Evolutionary conservation across 768 basidiomycete species (phyloP).

Genomic region (Tylopilus felleus): DNA sequence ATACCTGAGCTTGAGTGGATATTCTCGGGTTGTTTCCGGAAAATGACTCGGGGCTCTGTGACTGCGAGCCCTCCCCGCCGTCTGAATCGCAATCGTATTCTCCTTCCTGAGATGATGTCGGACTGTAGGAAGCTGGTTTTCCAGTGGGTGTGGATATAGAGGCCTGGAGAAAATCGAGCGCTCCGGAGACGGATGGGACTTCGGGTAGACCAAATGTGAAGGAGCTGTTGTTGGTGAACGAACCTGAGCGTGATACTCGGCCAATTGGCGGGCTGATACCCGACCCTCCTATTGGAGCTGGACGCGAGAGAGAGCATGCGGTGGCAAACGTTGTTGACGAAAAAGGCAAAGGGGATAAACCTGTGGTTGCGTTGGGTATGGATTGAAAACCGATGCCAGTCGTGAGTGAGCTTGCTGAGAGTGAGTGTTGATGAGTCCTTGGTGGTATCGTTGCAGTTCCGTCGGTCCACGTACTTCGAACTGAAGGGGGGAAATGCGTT

Average conservation of each 20-base stretch:
- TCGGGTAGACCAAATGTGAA: constrained; percentile 38
- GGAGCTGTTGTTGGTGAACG: constrained; percentile 45
- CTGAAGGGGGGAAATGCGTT: constrained; percentile 23
- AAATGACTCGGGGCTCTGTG: constrained; percentile 31
- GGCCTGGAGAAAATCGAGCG: constrained; percentile 31
- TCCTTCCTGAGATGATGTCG: constrained; percentile 45
- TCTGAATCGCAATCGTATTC: constrained; percentile 50
- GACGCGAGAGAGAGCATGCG: constrained; percentile 25
- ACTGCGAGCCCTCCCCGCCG: constrained; percentile 31
- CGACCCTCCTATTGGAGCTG: constrained; percentile 17
- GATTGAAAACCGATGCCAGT: constrained; percentile 28
- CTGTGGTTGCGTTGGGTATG: constrained; percentile 31
- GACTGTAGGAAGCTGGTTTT: constrained; percentile 21
- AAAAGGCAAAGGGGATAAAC: constrained; percentile 29
- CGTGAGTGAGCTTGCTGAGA: constrained; percentile 31
- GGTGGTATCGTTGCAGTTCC: constrained; percentile 24
- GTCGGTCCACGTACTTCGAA: constrained; percentile 31
- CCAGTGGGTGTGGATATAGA: constrained; percentile 6
- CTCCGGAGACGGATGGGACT: constrained; percentile 22
- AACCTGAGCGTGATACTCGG: constrained; percentile 56
- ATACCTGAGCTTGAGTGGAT: constrained; percentile 21
- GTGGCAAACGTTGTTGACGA: constrained; percentile 30
- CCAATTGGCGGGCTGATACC: constrained; percentile 41
- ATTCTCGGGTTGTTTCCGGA: constrained; percentile 22
- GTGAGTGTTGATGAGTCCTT: constrained; percentile 32